Evolutionary conservation across 306 rosid genomes (phyloP), one percentile per base, ranked within the genome.

Genomic region (Casuarina cunninghamiana): DNA sequence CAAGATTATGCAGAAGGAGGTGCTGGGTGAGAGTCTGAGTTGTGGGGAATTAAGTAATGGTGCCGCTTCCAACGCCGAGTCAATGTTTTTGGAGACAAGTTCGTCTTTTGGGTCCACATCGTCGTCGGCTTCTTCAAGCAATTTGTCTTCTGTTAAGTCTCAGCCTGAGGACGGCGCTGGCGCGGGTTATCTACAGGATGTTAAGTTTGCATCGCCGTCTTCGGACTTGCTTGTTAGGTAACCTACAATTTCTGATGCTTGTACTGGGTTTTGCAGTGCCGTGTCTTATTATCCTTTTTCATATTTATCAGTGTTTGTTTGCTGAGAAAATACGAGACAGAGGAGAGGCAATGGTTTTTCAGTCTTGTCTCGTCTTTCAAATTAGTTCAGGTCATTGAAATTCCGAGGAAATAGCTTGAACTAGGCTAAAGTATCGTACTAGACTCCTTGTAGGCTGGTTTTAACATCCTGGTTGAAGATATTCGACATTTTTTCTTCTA

Each of bases 41-140:
- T 60, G 68, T 62, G 76, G 72, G 49, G 69, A 69, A 42, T 63
- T 46, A 16, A 58, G 61, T 48, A 75, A 35, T 73, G 77, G 78
- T 15, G 17, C 55, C 71, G 62, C 69, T 21, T 74, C 81, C 21
- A 38, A 45, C 77, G 83, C 86, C 10, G 93, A 89, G 48, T 82
- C 90, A 2, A 44, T 86, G 76, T 76, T 86, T 26, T 74, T 86
- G 86, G 93, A 86, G 81, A 74, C 89, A 0, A 78, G 70, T 81
- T 89, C 93, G 43, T 88, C 92, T 66, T 86, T 84, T 70, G 90
- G 86, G 74, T 89, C 93, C 10, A 57, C 88, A 39, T 84, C 93
- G 1, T 89, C 93, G 44, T 84, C 93, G 9, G 79, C 90, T 77
- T 89, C 93, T 19, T 76, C 74, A 66, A 48, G 84, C 13, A 84